phyloP scores from a whole-genome alignment of 106 monocot species.

The Chionographis japonica region DNA sequence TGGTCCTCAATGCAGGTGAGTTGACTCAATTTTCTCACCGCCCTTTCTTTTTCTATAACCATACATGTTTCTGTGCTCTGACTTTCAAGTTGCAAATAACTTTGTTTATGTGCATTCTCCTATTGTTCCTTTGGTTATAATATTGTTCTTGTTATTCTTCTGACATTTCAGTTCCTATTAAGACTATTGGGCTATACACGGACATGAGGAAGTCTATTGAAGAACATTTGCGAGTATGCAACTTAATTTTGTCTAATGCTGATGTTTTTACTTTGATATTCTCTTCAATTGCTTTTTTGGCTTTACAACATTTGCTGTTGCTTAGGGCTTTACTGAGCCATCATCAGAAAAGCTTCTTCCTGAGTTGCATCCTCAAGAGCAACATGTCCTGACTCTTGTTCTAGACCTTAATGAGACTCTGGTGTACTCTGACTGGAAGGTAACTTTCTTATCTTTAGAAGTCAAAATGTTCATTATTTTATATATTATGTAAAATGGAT shows the following conservation, averaged over 20 bases:
- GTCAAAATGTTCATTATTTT: background rate
- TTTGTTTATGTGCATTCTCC: background rate
- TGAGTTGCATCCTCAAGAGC: slow-evolving; percentile 91
- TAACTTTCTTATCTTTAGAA: slow-evolving; percentile 17
- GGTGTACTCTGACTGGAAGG: slow-evolving; percentile 97
- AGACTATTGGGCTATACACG: slow-evolving; percentile 67
- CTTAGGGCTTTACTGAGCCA: slow-evolving; percentile 87
- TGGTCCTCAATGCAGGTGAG: no score
- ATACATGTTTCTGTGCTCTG: no score
- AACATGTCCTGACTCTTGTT: slow-evolving; percentile 93
- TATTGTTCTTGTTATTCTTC: background rate
- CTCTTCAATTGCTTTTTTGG: background rate
- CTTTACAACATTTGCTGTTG: background rate
- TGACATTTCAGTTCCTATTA: slow-evolving; percentile 64
- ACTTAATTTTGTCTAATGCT: background rate
- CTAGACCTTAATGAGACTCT: slow-evolving; percentile 95
- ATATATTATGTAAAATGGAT: background rate
- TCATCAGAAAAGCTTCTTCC: slow-evolving; percentile 99
- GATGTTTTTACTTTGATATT: background rate
- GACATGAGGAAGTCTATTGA: slow-evolving; percentile 70
- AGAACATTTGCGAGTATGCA: slow-evolving; percentile 72
- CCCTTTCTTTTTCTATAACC: no score
- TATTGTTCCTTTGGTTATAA: slow-evolving; percentile 3
- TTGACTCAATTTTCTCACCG: no score
- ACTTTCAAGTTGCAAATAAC: no score